Evolutionary conservation across 2,329 filamentous ascomycete genomes (phyloP).

Genomic region (Trichoderma sp.): DNA sequence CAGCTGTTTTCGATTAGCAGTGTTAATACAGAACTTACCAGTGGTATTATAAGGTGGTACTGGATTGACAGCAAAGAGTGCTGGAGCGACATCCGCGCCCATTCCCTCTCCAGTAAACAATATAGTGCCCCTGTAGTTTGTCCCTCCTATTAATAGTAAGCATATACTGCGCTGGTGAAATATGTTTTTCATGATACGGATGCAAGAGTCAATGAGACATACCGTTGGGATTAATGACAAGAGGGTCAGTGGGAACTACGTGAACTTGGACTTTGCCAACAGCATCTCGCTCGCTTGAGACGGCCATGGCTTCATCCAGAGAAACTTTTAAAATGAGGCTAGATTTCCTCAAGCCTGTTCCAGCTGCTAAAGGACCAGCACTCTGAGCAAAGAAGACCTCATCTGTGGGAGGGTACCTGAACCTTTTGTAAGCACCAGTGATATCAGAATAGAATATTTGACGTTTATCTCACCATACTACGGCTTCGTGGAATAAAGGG

Average conservation of each 20-base stretch:
- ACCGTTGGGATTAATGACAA: constrained; percentile 51
- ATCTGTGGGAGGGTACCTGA: constrained; percentile 37
- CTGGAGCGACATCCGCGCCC: constrained; percentile 34
- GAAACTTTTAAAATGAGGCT: constrained; percentile 47
- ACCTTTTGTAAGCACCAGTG: not conserved
- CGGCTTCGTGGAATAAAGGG: constrained; percentile 50
- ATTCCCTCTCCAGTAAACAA: constrained; percentile 50
- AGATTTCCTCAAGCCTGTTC: constrained; percentile 47
- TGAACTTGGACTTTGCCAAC: constrained; percentile 41
- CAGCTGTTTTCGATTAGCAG: not conserved
- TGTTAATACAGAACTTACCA: not conserved
- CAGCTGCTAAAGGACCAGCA: constrained; percentile 42
- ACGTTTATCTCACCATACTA: constrained; percentile 41
- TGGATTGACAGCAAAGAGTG: constrained; percentile 29
- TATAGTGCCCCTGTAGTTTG: constrained; percentile 48
- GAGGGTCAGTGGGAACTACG: constrained; percentile 41
- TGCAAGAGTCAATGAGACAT: constrained; percentile 14
- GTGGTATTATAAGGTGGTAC: constrained; percentile 14
- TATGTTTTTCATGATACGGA: accelerated
- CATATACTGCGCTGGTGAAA: not conserved
- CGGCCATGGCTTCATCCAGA: constrained; percentile 40
- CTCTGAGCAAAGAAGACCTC: constrained; percentile 52
- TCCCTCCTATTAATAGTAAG: constrained; percentile 38
- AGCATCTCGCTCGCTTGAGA: constrained; percentile 37
- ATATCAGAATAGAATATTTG: not conserved